Base-by-base conservation (phyloP, 2,329 filamentous ascomycete genomes). In the Septoria petroselini region DNA sequence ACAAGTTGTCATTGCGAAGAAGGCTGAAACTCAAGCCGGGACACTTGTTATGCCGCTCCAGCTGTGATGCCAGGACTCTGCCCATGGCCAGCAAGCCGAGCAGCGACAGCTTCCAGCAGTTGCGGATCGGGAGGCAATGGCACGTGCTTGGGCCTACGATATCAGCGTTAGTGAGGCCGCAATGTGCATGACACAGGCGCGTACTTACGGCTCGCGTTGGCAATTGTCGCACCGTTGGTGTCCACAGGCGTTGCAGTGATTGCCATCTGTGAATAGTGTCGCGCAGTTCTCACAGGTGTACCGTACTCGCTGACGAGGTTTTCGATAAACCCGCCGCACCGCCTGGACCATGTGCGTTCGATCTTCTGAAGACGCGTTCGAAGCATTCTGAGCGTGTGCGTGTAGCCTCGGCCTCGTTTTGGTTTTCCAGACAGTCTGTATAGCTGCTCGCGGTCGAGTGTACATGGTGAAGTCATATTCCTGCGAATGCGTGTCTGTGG, bases 211-310 rank as follows among this genome's bases (percentile, higher is more conserved):
- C 55, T 67, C 73, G 41, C 84, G 75, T 12, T 75, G 74, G 61
- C 83, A 87, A 45, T 75, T 70, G 2, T 42, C 31, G 17, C 50
- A 53, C 12, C 50, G 50, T 29, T 53, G 40, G 27, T 53, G 50
- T 12, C 50, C 50, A 29, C 50, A 53, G 30, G 34, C 38, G 11
- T 73, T 69, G 61, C 83, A 84, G 57, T 82, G 81, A 52, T 75
- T 69, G 60, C 84, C 78, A 1, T 80, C 72, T 3, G 76, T 70
- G 1, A 77, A 73, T 65, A 81, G 85, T 33, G 80, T 73, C 14
- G 75, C 74, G 71, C 86, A 90, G 45, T 76, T 71, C 58, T 83
- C 77, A 67, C 86, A 89, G 34, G 66, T 70, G 65, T 72, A 75
- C 3, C 72, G 68, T 4, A 76, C 67, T 19, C 72, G 65, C 39